Percentiles rank a stretch among this genome's conserved stretches.
phyloP scores from a whole-genome alignment of 192 early-diverging fungal species.

The Umbelopsis sp. region DNA sequence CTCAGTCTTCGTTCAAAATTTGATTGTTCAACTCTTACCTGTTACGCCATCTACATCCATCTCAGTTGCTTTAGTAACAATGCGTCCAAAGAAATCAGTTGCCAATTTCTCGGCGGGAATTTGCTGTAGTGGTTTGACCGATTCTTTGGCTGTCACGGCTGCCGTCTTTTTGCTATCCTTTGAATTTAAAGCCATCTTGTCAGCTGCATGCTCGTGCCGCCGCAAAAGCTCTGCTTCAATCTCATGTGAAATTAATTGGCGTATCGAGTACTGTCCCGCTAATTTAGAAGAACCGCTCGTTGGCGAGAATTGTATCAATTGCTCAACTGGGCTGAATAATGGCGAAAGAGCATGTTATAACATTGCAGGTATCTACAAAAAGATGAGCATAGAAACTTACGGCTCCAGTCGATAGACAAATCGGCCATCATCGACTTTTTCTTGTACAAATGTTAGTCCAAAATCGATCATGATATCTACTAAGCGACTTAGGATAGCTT shows the following conservation, averaged over 20 bases:
- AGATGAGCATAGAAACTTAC: conserved; percentile 49
- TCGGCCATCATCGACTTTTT: conserved; percentile 63
- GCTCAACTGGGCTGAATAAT: conserved; percentile 48
- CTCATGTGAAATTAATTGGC: conserved; percentile 83
- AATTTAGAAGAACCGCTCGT: conserved; percentile 46
- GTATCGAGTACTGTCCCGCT: conserved; percentile 71
- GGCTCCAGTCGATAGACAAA: conserved; percentile 75
- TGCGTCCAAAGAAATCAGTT: conserved; percentile 84
- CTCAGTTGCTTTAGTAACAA: conserved; percentile 36
- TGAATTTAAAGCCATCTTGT: conserved; percentile 17
- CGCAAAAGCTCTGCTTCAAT: conserved; percentile 54
- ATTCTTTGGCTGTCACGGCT: conserved; percentile 36
- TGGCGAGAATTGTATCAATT: conserved; percentile 45
- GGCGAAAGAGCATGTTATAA: not conserved
- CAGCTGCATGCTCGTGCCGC: conserved; percentile 29
- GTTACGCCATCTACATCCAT: conserved; percentile 14
- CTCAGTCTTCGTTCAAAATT: not conserved
- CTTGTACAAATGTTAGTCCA: conserved; percentile 72
- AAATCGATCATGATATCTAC: conserved; percentile 72
- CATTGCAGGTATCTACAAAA: not conserved
- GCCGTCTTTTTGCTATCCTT: conserved; percentile 27
- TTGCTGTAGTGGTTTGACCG: not conserved
- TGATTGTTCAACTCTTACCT: conserved; percentile 19
- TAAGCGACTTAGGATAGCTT: conserved; percentile 50
- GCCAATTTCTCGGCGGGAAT: conserved; percentile 19